Percentiles rank a stretch among this genome's conserved stretches.
These are phyloP conservation scores for Microascus cirrosus DNA, from an alignment of 2,329 filamentous ascomycete genomes.

Conservation along the genomic window DNA sequence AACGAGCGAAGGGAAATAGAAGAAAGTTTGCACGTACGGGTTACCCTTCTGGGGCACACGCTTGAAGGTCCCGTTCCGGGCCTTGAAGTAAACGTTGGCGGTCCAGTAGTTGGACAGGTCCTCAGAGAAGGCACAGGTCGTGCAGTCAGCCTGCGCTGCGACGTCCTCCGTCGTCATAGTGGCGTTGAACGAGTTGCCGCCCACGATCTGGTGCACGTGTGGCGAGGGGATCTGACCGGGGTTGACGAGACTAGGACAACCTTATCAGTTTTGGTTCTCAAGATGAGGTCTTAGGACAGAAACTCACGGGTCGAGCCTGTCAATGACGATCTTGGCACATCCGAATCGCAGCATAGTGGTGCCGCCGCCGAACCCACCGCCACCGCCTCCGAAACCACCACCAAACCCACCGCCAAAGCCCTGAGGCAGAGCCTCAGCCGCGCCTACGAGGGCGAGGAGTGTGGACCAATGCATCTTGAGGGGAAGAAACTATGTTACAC, in stretches of 20 bases:
- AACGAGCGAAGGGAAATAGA: background rate
- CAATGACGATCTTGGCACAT: constrained; percentile 37
- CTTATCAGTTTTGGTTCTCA: constrained; percentile 6
- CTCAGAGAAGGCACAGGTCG: constrained; percentile 21
- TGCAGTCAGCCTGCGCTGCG: constrained; percentile 26
- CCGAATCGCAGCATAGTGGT: constrained; percentile 16
- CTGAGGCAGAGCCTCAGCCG: constrained; percentile 2
- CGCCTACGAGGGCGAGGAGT: constrained; percentile 2
- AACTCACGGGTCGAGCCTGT: constrained; percentile 12
- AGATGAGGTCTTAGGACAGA: background rate
- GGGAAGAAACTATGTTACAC: background rate
- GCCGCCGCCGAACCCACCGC: background rate
- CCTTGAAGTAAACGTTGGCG: constrained; percentile 20
- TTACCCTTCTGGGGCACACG: constrained; percentile 41
- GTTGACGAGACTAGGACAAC: constrained; percentile 8
- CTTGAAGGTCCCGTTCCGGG: constrained; percentile 37
- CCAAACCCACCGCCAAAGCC: constrained; percentile 2
- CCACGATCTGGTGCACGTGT: constrained; percentile 43
- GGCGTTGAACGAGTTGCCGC: constrained; percentile 26
- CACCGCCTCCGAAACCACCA: background rate
- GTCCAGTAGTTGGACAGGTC: constrained; percentile 23
- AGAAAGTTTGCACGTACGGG: background rate
- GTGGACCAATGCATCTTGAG: constrained; percentile 4
- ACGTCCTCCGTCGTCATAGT: constrained; percentile 18
- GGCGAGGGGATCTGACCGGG: constrained; percentile 29